Percentiles rank a stretch among this genome's conserved stretches.
Conservation (phyloP, 2,329 filamentous ascomycete species). For the Delphinella strobiligena region DNA sequence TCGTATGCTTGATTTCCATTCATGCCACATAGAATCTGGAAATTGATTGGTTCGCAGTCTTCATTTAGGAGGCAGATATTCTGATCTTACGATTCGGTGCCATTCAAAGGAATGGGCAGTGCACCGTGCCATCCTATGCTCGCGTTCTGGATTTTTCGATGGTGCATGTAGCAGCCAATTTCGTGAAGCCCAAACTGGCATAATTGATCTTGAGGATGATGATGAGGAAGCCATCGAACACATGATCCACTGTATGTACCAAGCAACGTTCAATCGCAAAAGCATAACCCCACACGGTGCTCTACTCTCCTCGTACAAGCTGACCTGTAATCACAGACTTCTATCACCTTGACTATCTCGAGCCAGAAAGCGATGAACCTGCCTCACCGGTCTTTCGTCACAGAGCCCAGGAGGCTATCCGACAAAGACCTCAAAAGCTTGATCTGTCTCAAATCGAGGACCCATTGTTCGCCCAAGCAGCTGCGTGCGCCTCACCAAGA, state of each 20-base stretch:
- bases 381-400: constrained; percentile 21
- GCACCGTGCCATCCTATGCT: constrained; percentile 37
- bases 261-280: background rate
- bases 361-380: constrained; percentile 10
- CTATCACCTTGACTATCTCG: constrained; percentile 26
- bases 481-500: constrained; percentile 14
- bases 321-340: constrained; percentile 23
- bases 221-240: constrained; percentile 26
- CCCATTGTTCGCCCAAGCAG: constrained; percentile 23
- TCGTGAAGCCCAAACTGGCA: constrained; percentile 20
- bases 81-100: constrained; percentile 37
- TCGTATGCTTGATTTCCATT: constrained; percentile 27
- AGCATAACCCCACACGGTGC: too few relatives aligned
- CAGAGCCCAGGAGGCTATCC: constrained; percentile 17
- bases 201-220: constrained; percentile 26
- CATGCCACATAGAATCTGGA: constrained; percentile 1
- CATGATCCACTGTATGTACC: constrained; percentile 26
- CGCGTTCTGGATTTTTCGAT: constrained; percentile 34
- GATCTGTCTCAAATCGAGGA: constrained; percentile 23
- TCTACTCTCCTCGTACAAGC: too few relatives aligned
- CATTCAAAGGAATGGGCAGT: constrained; percentile 33
- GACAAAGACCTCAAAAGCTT: constrained; percentile 18
- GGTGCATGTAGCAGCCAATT: constrained; percentile 25
- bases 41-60: constrained; percentile 18
- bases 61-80: constrained; percentile 28